phyloP scores from a whole-genome alignment of 202 grass and related monocot genomes.

The Zizania palustris region DNA sequence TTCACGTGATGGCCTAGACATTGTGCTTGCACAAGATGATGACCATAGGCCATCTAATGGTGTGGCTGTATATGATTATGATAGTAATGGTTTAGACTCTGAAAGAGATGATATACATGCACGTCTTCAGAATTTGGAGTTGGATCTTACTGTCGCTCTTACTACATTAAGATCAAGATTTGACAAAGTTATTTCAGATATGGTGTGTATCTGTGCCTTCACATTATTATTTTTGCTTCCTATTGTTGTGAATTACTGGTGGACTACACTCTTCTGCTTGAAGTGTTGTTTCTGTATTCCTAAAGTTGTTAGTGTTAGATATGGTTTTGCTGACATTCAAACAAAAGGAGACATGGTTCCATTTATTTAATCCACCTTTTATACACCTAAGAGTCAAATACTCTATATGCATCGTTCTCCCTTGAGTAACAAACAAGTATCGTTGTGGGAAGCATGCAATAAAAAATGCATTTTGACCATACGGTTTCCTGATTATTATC shows the following conservation, averaged over 20 bases:
- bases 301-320: not conserved
- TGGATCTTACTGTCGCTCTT: slow-evolving; percentile 68
- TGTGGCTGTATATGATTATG: slow-evolving; percentile 41
- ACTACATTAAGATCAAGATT: slow-evolving; percentile 70
- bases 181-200: slow-evolving; percentile 55
- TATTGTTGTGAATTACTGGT: slow-evolving; percentile 33
- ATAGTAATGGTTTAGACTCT: slow-evolving; percentile 30
- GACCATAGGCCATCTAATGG: slow-evolving; percentile 42
- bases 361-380: not conserved
- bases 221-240: slow-evolving; percentile 19
- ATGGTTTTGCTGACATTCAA: slow-evolving; percentile 2
- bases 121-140: slow-evolving; percentile 74
- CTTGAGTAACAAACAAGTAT: not conserved
- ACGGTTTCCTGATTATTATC: not conserved
- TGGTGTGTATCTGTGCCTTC: slow-evolving; percentile 53
- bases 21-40: slow-evolving; percentile 34
- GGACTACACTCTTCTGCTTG: not conserved
- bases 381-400: not conserved
- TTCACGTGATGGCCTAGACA: slow-evolving; percentile 38
- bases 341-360: not conserved
- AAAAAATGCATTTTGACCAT: slow-evolving; percentile 21
- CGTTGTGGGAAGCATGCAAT: not conserved
- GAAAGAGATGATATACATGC: slow-evolving; percentile 66
- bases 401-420: not conserved
- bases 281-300: slow-evolving; percentile 16